A percentile compares a stretch with the other conserved stretches of the same genome.
Conservation (phyloP, 1,284 basidiomycete species). For the Boletellus deceptivus region DNA sequence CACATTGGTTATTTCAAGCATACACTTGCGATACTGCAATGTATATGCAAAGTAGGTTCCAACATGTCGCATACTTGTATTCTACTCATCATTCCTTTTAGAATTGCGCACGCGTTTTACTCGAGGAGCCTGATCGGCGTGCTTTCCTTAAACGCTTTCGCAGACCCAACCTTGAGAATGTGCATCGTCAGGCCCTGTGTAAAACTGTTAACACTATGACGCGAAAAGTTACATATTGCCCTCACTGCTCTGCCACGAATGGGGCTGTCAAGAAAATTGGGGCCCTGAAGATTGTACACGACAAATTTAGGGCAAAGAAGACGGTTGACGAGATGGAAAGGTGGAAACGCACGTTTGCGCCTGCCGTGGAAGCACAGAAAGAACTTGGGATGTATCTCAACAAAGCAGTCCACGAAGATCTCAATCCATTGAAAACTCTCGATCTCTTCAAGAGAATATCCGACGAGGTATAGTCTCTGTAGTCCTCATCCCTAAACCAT, state of each 20-base stretch:
- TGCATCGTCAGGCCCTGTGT: constrained; percentile 82
- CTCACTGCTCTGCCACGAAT: constrained; percentile 91
- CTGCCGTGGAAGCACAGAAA: constrained; percentile 85
- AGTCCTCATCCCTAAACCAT: background rate
- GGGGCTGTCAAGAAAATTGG: constrained; percentile 97
- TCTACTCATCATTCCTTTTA: constrained; percentile 32
- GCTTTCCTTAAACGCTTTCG: constrained; percentile 88
- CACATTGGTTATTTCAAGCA: constrained; percentile 99
- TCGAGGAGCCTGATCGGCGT: constrained; percentile 87
- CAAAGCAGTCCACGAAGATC: constrained; percentile 89
- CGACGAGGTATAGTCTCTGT: constrained; percentile 64
- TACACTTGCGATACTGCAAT: constrained; percentile 89
- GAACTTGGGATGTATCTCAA: constrained; percentile 84
- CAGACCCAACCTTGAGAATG: constrained; percentile 87
- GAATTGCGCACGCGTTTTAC: constrained; percentile 94
- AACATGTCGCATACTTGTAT: background rate
- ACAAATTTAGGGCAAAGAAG: constrained; percentile 97
- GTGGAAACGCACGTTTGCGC: constrained; percentile 84
- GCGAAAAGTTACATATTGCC: constrained; percentile 90
- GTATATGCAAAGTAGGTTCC: constrained; percentile 85
- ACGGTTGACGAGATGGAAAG: constrained; percentile 85
- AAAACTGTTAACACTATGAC: constrained; percentile 90
- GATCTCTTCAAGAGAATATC: constrained; percentile 94
- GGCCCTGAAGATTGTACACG: constrained; percentile 94
- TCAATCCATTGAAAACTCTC: constrained; percentile 93